Conservation (phyloP, 495 filamentous ascomycete species). For the Eremomyces bilateralis region DNA sequence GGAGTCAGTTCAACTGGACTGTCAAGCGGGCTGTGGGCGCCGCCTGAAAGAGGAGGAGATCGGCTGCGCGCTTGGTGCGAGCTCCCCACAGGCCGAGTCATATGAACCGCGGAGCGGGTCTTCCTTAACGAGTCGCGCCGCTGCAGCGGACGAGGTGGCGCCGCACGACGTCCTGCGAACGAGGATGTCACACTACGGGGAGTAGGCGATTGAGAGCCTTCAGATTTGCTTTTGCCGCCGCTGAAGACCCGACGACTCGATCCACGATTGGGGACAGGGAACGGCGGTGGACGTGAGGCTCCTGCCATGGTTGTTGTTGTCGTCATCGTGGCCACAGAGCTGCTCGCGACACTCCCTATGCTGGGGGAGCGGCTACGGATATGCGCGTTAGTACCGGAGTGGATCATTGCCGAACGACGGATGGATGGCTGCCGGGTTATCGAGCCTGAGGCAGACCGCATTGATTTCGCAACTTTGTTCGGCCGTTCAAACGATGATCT, state of each 20-base stretch:
- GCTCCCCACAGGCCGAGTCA: constrained; percentile 29
- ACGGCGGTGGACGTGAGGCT: neutral
- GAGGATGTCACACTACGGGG: constrained; percentile 19
- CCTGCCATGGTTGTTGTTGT: neutral
- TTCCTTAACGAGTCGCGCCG: constrained; percentile 40
- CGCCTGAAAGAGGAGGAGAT: constrained; percentile 9
- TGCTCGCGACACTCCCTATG: constrained; percentile 31
- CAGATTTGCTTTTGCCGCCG: constrained; percentile 43
- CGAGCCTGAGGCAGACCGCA: constrained; percentile 3
- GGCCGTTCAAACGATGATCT: constrained; percentile 13
- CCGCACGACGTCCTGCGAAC: constrained; percentile 9
- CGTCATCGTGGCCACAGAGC: no score
- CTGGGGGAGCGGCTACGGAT: constrained; percentile 57
- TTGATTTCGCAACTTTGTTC: constrained; percentile 11
- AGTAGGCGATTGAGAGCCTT: constrained; percentile 65
- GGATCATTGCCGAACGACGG: constrained; percentile 47
- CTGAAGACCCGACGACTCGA: constrained; percentile 58
- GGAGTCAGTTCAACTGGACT: constrained; percentile 27
- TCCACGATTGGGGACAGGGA: constrained; percentile 65
- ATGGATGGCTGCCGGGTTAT: constrained; percentile 31
- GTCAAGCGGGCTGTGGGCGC: neutral
- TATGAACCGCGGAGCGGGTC: constrained; percentile 54
- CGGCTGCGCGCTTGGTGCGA: constrained; percentile 10
- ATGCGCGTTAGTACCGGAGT: constrained; percentile 54
- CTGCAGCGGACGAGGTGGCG: constrained; percentile 20